phyloP scores from a whole-genome alignment of 2,329 filamentous ascomycete species.

The Aspergillus neoniger region DNA sequence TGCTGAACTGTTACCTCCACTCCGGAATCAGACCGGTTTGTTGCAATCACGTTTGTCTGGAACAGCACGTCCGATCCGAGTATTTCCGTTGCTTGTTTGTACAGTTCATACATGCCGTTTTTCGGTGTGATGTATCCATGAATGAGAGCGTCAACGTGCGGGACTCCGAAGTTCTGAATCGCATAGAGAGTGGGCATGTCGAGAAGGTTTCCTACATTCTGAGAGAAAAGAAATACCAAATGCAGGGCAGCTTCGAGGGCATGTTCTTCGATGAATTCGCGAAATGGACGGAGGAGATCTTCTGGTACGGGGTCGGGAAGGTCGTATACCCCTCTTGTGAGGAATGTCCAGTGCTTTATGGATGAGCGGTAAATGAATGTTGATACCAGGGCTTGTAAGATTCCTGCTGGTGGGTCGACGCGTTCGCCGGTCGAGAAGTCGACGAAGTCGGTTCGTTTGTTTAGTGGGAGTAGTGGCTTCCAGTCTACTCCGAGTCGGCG shows the following conservation, averaged over 20 bases:
- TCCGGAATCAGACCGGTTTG: constrained; percentile 18
- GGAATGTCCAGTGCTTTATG: constrained; percentile 15
- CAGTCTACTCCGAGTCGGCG: constrained; percentile 30
- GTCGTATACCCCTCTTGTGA: constrained; percentile 32
- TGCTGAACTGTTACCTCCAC: constrained; percentile 30
- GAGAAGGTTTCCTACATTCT: constrained; percentile 16
- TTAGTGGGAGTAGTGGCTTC: constrained; percentile 16
- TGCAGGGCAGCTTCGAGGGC: constrained; percentile 11
- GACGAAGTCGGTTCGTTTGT: constrained; percentile 24
- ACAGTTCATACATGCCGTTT: constrained; percentile 21
- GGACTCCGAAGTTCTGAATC: constrained; percentile 16
- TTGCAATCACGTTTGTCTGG: constrained; percentile 22
- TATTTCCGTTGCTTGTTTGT: constrained; percentile 24
- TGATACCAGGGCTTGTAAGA: not conserved
- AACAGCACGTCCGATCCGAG: constrained; percentile 32
- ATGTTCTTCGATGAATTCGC: constrained; percentile 19
- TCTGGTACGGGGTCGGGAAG: constrained; percentile 37
- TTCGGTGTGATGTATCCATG: constrained; percentile 21
- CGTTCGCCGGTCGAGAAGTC: constrained; percentile 31
- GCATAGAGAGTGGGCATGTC: constrained; percentile 14
- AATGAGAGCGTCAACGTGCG: constrained; percentile 20
- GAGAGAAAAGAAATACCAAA: constrained; percentile 13
- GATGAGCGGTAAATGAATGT: constrained; percentile 13
- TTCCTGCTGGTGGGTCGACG: constrained; percentile 15
- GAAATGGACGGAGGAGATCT: constrained; percentile 21